Conservation (phyloP, 169 alveolate genomes). For the Plasmodium knowlesi region DNA sequence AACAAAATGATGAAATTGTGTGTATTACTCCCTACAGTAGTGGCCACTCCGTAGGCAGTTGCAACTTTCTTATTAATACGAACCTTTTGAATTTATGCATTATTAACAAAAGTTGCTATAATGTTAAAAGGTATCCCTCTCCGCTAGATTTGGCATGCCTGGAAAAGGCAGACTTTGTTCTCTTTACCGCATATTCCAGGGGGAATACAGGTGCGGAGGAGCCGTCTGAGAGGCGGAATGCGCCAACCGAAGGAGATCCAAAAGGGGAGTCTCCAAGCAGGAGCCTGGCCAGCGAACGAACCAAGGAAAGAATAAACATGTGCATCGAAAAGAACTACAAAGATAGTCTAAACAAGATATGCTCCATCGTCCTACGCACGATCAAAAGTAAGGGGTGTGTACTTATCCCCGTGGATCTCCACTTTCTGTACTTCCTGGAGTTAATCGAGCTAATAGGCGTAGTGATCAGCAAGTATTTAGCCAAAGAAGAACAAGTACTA, state of each 20-base stretch:
- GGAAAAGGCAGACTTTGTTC: conserved; percentile 33
- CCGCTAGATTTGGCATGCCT: conserved; percentile 21
- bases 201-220: neutral
- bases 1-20: conserved; percentile 24
- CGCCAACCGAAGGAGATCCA: neutral
- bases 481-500: conserved; percentile 64
- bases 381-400: conserved; percentile 71
- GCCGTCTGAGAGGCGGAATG: neutral
- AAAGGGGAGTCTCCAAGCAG: neutral
- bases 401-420: conserved; percentile 55
- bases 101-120: conserved; percentile 56
- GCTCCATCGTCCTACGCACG: conserved; percentile 50
- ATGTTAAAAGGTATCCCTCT: conserved; percentile 51
- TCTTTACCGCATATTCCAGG: conserved; percentile 27
- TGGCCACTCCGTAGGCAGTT: conserved; percentile 66
- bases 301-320: conserved; percentile 5
- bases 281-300: neutral
- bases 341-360: conserved; percentile 53
- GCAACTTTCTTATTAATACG: conserved; percentile 25
- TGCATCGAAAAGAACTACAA: conserved; percentile 42
- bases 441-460: conserved; percentile 64
- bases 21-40: conserved; percentile 41
- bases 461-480: conserved; percentile 46
- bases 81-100: conserved; percentile 29
- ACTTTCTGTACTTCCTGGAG: conserved; percentile 50